phyloP scores from a whole-genome alignment of 768 basidiomycete species.

The Suillus subaureus region DNA sequence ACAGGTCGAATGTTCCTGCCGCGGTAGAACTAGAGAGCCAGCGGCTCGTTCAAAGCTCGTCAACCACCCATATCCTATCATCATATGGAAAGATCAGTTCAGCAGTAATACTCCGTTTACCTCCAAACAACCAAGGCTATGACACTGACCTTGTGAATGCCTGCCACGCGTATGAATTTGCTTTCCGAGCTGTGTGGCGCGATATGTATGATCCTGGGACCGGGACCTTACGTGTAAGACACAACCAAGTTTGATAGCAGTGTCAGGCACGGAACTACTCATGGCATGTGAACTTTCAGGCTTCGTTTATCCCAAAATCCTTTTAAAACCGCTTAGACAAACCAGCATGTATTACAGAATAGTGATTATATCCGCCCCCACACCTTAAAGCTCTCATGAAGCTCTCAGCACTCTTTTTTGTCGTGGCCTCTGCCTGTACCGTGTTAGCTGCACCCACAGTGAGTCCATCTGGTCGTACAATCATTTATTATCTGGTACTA shows the following conservation, averaged over 20 bases:
- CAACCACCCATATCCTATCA: background rate
- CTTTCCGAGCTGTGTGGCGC: background rate
- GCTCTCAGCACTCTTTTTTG: conserved; percentile 7
- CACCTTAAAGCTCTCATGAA: conserved; percentile 2
- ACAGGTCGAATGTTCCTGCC: background rate
- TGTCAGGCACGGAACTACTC: conserved; percentile 11
- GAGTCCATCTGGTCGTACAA: background rate
- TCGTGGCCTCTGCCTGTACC: conserved; percentile 3
- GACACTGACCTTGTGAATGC: background rate
- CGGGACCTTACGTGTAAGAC: background rate
- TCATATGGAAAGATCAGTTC: too few relatives aligned
- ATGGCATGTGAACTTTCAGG: conserved; percentile 13
- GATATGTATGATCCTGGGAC: background rate
- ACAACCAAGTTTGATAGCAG: conserved; percentile 2
- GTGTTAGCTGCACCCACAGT: conserved; percentile 9
- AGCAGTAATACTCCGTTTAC: background rate
- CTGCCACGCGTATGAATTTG: background rate
- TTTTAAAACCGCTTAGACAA: background rate
- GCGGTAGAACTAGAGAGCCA: background rate
- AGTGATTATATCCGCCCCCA: background rate
- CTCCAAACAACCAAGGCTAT: background rate
- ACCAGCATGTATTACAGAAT: background rate
- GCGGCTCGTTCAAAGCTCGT: background rate
- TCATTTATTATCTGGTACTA: background rate
- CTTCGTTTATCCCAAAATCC: conserved; percentile 3